These are phyloP conservation scores for Xylaria sp. DNA, from an alignment of 2,329 filamentous ascomycete species.

Conservation along the genomic window DNA sequence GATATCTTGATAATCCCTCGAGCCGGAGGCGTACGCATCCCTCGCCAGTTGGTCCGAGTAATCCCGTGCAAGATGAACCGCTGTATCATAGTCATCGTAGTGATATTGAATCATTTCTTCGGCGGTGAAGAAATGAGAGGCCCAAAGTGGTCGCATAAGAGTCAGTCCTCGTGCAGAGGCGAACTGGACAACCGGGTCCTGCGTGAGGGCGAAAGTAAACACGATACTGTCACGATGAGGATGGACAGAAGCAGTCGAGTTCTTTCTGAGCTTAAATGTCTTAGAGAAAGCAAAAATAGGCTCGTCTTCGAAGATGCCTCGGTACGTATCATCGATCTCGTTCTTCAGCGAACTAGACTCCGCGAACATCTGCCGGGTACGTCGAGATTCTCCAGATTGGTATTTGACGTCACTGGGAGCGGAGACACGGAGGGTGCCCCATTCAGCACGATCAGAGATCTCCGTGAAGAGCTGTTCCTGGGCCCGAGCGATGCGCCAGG, in stretches of 20 bases:
- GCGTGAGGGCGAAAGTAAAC: constrained; percentile 81
- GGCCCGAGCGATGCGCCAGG: constrained; percentile 71
- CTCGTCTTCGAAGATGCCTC: constrained; percentile 79
- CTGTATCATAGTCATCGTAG: constrained; percentile 77
- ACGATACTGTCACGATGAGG: constrained; percentile 65
- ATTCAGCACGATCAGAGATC: constrained; percentile 79
- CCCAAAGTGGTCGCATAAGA: constrained; percentile 82
- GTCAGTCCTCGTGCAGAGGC: constrained; percentile 80
- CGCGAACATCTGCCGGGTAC: constrained; percentile 76
- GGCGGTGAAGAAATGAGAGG: constrained; percentile 74
- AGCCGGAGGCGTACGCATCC: constrained; percentile 79
- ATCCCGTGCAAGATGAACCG: constrained; percentile 71
- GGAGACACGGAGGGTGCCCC: constrained; percentile 83
- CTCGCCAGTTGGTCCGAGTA: constrained; percentile 77
- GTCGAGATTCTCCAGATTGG: constrained; percentile 75
- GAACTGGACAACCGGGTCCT: constrained; percentile 83
- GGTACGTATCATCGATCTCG: constrained; percentile 72
- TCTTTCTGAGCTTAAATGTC: constrained; percentile 63
- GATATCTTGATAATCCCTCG: constrained; percentile 80
- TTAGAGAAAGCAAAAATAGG: constrained; percentile 85
- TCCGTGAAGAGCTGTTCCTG: constrained; percentile 79
- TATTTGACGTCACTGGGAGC: constrained; percentile 74
- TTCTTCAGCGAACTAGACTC: constrained; percentile 74
- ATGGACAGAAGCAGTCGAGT: constrained; percentile 47
- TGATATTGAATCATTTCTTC: constrained; percentile 78